phyloP scores from a whole-genome alignment of 1,284 basidiomycete genomes.

The Heterobasidion irregulare region DNA sequence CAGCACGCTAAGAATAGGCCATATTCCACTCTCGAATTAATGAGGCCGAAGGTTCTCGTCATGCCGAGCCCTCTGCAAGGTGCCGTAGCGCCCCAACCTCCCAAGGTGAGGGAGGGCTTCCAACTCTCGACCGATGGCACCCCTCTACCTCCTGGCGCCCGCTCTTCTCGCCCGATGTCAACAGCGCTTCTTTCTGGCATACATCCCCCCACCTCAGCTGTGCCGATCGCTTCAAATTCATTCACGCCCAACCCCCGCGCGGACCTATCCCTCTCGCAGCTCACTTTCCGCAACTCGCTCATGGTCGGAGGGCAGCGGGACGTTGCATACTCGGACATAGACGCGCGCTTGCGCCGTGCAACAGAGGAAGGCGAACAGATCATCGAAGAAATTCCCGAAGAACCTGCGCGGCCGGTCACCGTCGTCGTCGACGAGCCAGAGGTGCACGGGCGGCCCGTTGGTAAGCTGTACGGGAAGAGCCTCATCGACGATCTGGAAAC shows the following conservation, averaged over 20 bases:
- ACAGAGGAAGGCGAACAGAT: conserved; percentile 66
- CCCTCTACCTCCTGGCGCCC: conserved; percentile 61
- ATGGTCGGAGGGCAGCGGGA: conserved; percentile 58
- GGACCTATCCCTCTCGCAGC: conserved; percentile 64
- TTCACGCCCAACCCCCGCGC: conserved; percentile 73
- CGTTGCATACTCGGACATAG: conserved; percentile 51
- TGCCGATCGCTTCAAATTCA: conserved; percentile 51
- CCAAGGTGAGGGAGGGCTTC: conserved; percentile 44
- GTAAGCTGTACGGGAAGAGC: conserved; percentile 72
- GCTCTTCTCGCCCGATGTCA: conserved; percentile 40
- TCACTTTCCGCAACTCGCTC: conserved; percentile 73
- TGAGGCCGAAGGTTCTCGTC: conserved; percentile 75
- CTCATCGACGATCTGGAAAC: conserved; percentile 74
- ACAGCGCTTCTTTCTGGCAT: conserved; percentile 23
- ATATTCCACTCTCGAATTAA: conserved; percentile 64
- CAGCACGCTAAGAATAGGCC: conserved; percentile 37
- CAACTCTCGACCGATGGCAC: conserved; percentile 54
- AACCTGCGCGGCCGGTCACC: conserved; percentile 26
- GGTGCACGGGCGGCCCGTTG: conserved; percentile 43
- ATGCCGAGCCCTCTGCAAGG: conserved; percentile 79
- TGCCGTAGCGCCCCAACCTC: conserved; percentile 21
- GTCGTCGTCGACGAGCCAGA: conserved; percentile 32
- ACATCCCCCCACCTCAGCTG: conserved; percentile 15
- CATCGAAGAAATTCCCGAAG: conserved; percentile 29
- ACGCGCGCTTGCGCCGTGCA: conserved; percentile 51